Base-by-base conservation (phyloP, 345 rosid genomes). In the Rhodomyrtus tomentosa region DNA sequence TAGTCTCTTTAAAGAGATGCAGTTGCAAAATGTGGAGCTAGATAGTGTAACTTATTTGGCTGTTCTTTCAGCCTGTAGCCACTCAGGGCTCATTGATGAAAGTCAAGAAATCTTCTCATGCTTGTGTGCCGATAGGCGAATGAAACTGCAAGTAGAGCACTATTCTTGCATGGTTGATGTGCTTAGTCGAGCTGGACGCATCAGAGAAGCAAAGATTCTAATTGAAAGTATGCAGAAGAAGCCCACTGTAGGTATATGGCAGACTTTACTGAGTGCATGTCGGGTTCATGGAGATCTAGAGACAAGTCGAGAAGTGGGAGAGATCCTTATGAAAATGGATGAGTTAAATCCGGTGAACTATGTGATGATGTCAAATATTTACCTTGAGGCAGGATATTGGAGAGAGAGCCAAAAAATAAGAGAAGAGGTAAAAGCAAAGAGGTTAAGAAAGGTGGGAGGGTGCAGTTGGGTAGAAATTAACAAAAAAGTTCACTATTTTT, bases 141-240 rank as follows among this genome's bases (percentile, higher is more conserved):
- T 92, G 27, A 91, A 89, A 84, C 92, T 90, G 29, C 89, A 95
- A 87, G 91, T 93, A 48, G 98, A 94, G 90, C 99, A 96, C 87
- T 94, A 92, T 81, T 94, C 98, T 11, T 94, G 98, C 85, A 88
- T 95, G 92, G 95, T 93, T 85, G 99, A 96, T 92, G 92, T 96
- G 16, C 91, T 96, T 7, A 95, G 98, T 50, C 88, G 98, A 87
- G 93, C 96, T 50, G 98, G 98, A 52, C 89, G 89, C 53, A 85
- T 96, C 85, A 84, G 88, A 80, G 98, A 96, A 91, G 98, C 97
- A 21, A 93, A 90, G 89, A 62, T 85, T 62, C 90, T 96, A 42
- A 92, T 95, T 27, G 89, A 93, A 51, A 87, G 85, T 62, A 95
- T 93, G 99, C 94, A 95, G 22, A 49, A 93, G 25, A 87, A 91